A percentile compares a stretch with the other conserved stretches of the same genome.
Conservation (phyloP, 441 rosid species). For the Populus trichocarpa region DNA sequence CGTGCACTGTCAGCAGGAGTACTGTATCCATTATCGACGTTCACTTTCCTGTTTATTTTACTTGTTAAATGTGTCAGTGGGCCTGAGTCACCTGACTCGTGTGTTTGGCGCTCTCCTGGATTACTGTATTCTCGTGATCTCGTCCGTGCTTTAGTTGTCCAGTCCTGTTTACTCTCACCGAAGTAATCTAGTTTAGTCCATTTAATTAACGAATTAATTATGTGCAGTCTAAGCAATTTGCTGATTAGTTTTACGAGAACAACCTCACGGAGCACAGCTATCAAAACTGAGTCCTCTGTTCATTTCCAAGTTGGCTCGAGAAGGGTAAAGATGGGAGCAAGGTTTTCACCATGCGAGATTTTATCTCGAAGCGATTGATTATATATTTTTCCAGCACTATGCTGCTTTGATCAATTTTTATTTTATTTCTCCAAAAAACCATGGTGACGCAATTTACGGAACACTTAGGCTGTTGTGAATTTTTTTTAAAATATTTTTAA, state of each 20-base stretch:
- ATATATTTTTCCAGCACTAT: too few relatives aligned
- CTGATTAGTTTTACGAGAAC: background rate
- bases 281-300: too few relatives aligned
- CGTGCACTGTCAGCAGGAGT: background rate
- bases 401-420: too few relatives aligned
- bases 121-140: background rate
- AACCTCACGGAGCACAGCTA: background rate
- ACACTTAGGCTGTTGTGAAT: too few relatives aligned
- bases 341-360: too few relatives aligned
- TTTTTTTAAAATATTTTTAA: too few relatives aligned
- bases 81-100: background rate
- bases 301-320: too few relatives aligned
- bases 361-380: too few relatives aligned
- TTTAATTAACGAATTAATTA: too few relatives aligned
- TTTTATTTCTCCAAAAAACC: too few relatives aligned
- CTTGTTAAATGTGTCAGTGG: background rate
- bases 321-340: too few relatives aligned
- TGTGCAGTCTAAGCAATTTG: background rate
- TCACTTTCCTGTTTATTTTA: background rate
- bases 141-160: background rate
- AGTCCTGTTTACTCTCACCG: background rate
- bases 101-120: background rate
- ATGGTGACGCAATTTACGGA: too few relatives aligned
- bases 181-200: background rate
- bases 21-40: background rate